Percentiles rank a stretch among this genome's conserved stretches.
Evolutionary conservation across 176 grass and related monocot genomes (phyloP).

Genomic region (Aechmea fasciata): DNA sequence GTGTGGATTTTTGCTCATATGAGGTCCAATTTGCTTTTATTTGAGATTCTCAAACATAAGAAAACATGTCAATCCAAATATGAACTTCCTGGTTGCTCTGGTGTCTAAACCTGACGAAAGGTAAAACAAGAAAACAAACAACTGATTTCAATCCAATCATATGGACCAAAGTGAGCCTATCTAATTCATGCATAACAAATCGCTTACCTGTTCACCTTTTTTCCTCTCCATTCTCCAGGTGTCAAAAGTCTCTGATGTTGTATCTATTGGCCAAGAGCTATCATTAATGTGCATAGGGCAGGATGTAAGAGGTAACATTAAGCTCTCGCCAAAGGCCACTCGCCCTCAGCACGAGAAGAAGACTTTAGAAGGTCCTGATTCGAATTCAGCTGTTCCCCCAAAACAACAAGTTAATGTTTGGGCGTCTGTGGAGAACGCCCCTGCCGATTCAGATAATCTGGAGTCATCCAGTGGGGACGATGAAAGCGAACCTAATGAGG

Average conservation of each 20-base stretch:
- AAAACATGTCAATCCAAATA: too few relatives aligned
- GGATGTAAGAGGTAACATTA: conserved; percentile 90
- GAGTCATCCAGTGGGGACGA: conserved; percentile 25
- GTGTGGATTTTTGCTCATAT: too few relatives aligned
- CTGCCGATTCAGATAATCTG: conserved; percentile 22
- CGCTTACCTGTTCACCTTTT: conserved; percentile 14
- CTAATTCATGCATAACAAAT: conserved; percentile 11
- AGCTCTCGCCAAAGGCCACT: conserved; percentile 76
- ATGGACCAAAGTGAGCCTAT: too few relatives aligned
- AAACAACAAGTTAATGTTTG: conserved; percentile 41
- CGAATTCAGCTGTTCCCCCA: conserved; percentile 30
- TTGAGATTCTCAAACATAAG: too few relatives aligned
- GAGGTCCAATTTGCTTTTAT: too few relatives aligned
- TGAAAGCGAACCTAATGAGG: conserved; percentile 10
- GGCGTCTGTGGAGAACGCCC: conserved; percentile 38
- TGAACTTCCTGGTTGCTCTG: too few relatives aligned
- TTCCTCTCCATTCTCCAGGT: conserved; percentile 39
- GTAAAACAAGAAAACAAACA: too few relatives aligned
- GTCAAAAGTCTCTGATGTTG: conserved; percentile 66
- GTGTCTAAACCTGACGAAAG: too few relatives aligned
- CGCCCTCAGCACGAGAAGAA: conserved; percentile 36
- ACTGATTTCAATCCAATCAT: too few relatives aligned
- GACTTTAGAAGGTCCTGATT: conserved; percentile 18
- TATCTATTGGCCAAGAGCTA: conserved; percentile 70
- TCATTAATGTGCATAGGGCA: conserved; percentile 80